Base-by-base conservation (phyloP, 176 grass and related monocot genomes). In the sorghum (Sorghum bicolor) region DNA sequence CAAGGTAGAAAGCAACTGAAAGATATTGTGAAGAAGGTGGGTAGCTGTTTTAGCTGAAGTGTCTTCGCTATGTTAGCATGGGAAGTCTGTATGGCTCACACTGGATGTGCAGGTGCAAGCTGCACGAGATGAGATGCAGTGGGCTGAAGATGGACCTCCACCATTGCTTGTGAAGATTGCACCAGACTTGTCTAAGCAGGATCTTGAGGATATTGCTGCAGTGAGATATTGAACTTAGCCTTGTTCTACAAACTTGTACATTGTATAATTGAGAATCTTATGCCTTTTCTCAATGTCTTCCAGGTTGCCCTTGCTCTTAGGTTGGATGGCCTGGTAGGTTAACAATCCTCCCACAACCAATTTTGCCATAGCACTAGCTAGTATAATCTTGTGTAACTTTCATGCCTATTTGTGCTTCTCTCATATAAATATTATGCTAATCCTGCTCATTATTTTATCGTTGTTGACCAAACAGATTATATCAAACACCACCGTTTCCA, bases 41-140 rank as follows among this genome's bases (percentile, higher is more conserved):
- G 31, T 86, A 30, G 25, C 80, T 19, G 20, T 43, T 55, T 64
- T 32, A 86, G 70, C 26, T 79, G 43, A 55, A 65, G 29, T 55
- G 10, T 82, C 1, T 15, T 87, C 8, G 63, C 52, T 80, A 65
- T 12, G 5, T 79, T 58, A 81, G 22, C 36, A 84, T 76, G 28
- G 15, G 64, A 45, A 47, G 67, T 73, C 70, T 82, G 64, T 90
- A 74, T 75, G 62, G 40, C 38, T 50, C 57, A 61, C 55, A 69
- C 17, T 87, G 32, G 44, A 76, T 77, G 52, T 44, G 14, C 90
- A 99, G 93, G 93, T 99, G 33, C 96, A 99, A 94, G 91, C 90
- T 86, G 93, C 96, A 70, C 89, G 89, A 67, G 96, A 96, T 84
- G 96, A 99, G 85, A 99, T 99, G 96, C 96, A 94, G 81, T 99